Conservation (phyloP, 2,329 filamentous ascomycete species). For the Fonsecaea monophora region DNA sequence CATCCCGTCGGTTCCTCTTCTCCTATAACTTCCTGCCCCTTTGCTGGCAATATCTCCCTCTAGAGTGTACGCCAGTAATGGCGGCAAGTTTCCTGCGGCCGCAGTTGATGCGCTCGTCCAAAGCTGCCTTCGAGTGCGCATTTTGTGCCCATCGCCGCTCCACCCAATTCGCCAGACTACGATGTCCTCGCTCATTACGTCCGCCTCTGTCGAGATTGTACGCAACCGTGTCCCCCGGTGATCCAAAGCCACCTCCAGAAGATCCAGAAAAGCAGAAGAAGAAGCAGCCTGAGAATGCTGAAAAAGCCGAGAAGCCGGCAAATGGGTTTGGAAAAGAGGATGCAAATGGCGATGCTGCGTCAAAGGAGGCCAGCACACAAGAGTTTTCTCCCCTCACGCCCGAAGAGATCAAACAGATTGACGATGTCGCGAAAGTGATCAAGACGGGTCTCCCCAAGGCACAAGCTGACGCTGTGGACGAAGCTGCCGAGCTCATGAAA, state of each 20-base stretch:
- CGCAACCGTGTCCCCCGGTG: slow-evolving; percentile 52
- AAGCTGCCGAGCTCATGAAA: slow-evolving; percentile 68
- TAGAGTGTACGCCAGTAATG: slow-evolving; percentile 30
- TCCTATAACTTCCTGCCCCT: slow-evolving; percentile 1
- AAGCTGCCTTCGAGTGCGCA: slow-evolving; percentile 61
- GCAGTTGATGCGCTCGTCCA: slow-evolving; percentile 49
- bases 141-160: slow-evolving; percentile 54
- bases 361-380: slow-evolving; percentile 45
- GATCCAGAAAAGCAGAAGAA: slow-evolving; percentile 39
- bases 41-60: slow-evolving; percentile 15
- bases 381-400: slow-evolving; percentile 57
- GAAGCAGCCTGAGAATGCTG: slow-evolving; percentile 41
- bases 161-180: slow-evolving; percentile 48
- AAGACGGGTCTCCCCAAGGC: slow-evolving; percentile 66
- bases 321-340: slow-evolving; percentile 48
- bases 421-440: slow-evolving; percentile 63
- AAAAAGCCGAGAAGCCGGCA: slow-evolving; percentile 47
- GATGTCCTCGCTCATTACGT: slow-evolving; percentile 49
- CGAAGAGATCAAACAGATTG: slow-evolving; percentile 65
- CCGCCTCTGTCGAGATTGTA: slow-evolving; percentile 50
- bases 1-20: slow-evolving; percentile 10
- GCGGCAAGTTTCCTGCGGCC: slow-evolving; percentile 39
- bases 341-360: slow-evolving; percentile 52
- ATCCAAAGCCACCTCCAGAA: slow-evolving; percentile 52
- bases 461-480: slow-evolving; percentile 66